Conservation (phyloP, 225 moss, liverwort and hornwort genomes). For the Polytrichum formosum region DNA sequence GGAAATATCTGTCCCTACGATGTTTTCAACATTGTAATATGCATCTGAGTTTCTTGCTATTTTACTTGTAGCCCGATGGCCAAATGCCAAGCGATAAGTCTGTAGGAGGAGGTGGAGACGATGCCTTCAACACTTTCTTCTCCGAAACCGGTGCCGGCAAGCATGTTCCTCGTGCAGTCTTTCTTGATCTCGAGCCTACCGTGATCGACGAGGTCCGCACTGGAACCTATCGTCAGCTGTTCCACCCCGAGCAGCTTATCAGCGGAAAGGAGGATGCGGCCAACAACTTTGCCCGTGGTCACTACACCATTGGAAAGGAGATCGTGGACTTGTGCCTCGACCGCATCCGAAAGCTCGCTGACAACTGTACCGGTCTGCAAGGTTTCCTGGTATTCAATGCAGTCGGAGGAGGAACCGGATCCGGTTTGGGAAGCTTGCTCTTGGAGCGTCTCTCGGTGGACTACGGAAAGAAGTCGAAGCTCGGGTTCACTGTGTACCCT, state of each 20-base stretch:
- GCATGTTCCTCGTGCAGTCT: conserved; percentile 51
- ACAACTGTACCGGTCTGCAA: conserved; percentile 50
- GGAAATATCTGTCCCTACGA: too few species aligned
- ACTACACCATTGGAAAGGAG: conserved; percentile 60
- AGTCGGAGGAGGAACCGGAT: conserved; percentile 45
- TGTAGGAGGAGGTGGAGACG: conserved; percentile 37
- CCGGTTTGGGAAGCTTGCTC: conserved; percentile 41
- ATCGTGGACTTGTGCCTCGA: conserved; percentile 54
- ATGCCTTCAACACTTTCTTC: conserved; percentile 51
- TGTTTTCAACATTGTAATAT: neutral
- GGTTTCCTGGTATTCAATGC: conserved; percentile 50
- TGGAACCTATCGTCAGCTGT: conserved; percentile 52
- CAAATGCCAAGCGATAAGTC: conserved; percentile 55
- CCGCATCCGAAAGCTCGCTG: conserved; percentile 47
- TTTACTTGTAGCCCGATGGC: conserved; percentile 39
- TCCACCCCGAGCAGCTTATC: conserved; percentile 24
- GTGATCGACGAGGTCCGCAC: conserved; percentile 58
- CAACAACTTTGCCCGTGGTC: conserved; percentile 60
- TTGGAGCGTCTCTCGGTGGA: conserved; percentile 52
- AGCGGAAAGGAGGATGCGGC: conserved; percentile 58
- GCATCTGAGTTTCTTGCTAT: neutral
- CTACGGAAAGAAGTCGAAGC: conserved; percentile 58
- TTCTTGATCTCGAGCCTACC: conserved; percentile 51
- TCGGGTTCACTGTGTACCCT: conserved; percentile 47
- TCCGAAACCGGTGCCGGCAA: conserved; percentile 52